A percentile compares a stretch with the other conserved stretches of the same genome.
Conservation (phyloP, 257 asterid genomes). For the Thymus mandschuricus region DNA sequence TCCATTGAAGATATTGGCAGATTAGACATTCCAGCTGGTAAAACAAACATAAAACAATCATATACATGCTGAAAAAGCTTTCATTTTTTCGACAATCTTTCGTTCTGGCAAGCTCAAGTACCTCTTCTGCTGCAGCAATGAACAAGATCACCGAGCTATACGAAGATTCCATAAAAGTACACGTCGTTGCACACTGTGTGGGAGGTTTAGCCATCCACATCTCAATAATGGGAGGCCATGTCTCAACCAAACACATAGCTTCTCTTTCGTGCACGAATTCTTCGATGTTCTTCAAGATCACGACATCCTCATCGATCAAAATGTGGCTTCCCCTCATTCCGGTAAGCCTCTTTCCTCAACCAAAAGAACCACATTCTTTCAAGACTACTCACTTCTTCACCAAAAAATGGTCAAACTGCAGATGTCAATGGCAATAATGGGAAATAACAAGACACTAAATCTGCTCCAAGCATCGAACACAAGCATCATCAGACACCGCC, state of each 20-base stretch:
- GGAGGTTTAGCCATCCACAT: constrained; percentile 67
- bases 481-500: constrained; percentile 36
- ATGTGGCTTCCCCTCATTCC: constrained; percentile 66
- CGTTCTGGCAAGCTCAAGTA: neutral
- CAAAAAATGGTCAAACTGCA: constrained; percentile 5
- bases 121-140: constrained; percentile 42
- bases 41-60: no score
- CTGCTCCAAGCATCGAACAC: constrained; percentile 37
- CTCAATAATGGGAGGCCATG: constrained; percentile 62
- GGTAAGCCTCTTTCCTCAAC: constrained; percentile 33
- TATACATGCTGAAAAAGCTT: no score
- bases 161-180: constrained; percentile 39
- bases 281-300: constrained; percentile 62
- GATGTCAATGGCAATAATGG: constrained; percentile 61
- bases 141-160: constrained; percentile 39
- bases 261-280: constrained; percentile 63
- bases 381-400: neutral
- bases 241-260: constrained; percentile 47
- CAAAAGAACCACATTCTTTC: neutral
- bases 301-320: constrained; percentile 47
- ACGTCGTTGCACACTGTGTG: constrained; percentile 57
- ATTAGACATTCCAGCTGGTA: constrained; percentile 61
- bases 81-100: neutral
- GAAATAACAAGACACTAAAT: constrained; percentile 45
- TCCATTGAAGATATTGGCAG: constrained; percentile 56